phyloP scores from a whole-genome alignment of 1,284 basidiomycete genomes.

The Microbotryum intermedium region DNA sequence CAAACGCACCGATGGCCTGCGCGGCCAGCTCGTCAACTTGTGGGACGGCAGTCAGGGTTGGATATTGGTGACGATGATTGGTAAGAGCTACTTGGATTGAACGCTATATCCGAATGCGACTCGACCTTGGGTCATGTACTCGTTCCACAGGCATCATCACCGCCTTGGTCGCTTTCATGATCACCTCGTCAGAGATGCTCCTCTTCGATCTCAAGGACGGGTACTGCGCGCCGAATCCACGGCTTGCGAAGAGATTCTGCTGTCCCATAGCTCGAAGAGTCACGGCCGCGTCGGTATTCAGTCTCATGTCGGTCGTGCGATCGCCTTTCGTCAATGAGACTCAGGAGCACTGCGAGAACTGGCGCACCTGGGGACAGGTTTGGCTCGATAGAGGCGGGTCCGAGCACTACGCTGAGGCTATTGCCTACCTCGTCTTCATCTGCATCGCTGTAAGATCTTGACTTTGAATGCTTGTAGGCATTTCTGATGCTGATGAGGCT shows the following conservation, averaged over 20 bases:
- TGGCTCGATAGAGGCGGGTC: conserved; percentile 12
- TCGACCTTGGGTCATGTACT: conserved; percentile 44
- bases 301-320: no score
- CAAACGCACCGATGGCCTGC: conserved; percentile 40
- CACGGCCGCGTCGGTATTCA: no score
- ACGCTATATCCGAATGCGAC: background rate
- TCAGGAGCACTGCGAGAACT: conserved; percentile 10
- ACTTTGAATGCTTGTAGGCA: no score
- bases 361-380: conserved; percentile 29
- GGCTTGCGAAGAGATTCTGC: conserved; percentile 71
- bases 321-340: background rate
- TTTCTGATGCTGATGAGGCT: background rate
- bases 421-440: conserved; percentile 66
- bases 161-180: conserved; percentile 74
- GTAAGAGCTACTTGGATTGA: conserved; percentile 17
- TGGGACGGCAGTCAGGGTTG: conserved; percentile 81
- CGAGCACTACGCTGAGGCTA: conserved; percentile 40
- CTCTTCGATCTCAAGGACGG: conserved; percentile 93
- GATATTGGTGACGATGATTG: conserved; percentile 72
- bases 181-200: conserved; percentile 78
- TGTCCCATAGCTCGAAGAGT: conserved; percentile 45
- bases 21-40: conserved; percentile 59
- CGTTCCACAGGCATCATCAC: conserved; percentile 56
- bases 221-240: conserved; percentile 53
- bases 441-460: conserved; percentile 58